Evolutionary conservation across 768 basidiomycete species (phyloP).

Genomic region (Infundibulicybe gibba): DNA sequence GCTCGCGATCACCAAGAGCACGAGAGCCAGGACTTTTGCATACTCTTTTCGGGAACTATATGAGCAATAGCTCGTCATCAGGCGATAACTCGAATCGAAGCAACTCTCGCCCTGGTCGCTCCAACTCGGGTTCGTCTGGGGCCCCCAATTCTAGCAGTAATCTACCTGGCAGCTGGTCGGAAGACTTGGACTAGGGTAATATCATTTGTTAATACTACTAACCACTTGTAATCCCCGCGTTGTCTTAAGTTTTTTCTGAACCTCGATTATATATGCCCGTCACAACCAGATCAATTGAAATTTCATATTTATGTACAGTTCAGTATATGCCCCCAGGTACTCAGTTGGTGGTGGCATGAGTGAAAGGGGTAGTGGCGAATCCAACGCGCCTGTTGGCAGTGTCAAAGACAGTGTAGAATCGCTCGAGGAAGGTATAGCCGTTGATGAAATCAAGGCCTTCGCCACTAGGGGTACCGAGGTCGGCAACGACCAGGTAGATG

Average conservation of each 20-base stretch:
- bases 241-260: not conserved
- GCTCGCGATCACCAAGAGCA: slow-evolving; percentile 11
- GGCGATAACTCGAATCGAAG: slow-evolving; percentile 1
- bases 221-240: slow-evolving; percentile 6
- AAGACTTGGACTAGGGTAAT: slow-evolving; percentile 31
- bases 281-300: not conserved
- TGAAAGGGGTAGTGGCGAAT: slow-evolving; percentile 51
- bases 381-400: slow-evolving; percentile 54
- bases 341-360: slow-evolving; percentile 40
- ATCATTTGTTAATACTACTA: not conserved
- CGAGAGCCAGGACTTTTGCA: slow-evolving; percentile 26
- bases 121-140: slow-evolving; percentile 22
- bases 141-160: slow-evolving; percentile 14
- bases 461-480: slow-evolving; percentile 47
- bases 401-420: slow-evolving; percentile 68
- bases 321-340: not conserved
- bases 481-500: slow-evolving; percentile 57
- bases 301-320: not conserved
- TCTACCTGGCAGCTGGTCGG: slow-evolving; percentile 41
- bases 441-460: slow-evolving; percentile 65
- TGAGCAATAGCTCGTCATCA: slow-evolving; percentile 10
- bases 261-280: not conserved
- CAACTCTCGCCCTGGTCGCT: slow-evolving; percentile 24
- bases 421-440: slow-evolving; percentile 49
- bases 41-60: slow-evolving; percentile 26